phyloP scores from a whole-genome alignment of 306 rosid genomes.

The Hylodesmum podocarpum region DNA sequence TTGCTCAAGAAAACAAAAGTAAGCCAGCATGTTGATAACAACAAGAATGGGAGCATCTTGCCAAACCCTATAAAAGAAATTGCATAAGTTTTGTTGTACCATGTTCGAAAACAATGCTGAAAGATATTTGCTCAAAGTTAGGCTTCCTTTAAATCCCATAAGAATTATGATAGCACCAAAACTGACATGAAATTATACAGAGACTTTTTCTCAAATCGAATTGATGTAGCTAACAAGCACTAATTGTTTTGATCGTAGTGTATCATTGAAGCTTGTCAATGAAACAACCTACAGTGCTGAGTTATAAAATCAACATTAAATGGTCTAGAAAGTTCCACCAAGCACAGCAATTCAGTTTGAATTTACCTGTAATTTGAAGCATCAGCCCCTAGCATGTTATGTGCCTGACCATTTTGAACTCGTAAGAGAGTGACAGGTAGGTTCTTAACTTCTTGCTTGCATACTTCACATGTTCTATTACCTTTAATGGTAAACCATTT shows the following conservation, averaged over 20 bases:
- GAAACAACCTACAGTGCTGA: background rate
- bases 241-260: background rate
- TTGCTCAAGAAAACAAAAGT: slow-evolving; percentile 51
- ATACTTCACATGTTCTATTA: slow-evolving; percentile 79
- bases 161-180: background rate
- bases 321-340: background rate
- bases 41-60: slow-evolving; percentile 48
- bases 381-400: slow-evolving; percentile 39
- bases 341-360: background rate
- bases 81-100: slow-evolving; percentile 18
- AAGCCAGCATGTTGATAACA: slow-evolving; percentile 42
- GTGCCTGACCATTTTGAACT: slow-evolving; percentile 32
- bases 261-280: background rate
- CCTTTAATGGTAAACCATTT: slow-evolving; percentile 95
- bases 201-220: background rate
- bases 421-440: slow-evolving; percentile 72
- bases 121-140: background rate
- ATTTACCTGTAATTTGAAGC: slow-evolving; percentile 61
- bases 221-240: background rate
- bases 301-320: background rate
- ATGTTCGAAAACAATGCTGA: slow-evolving; percentile 23
- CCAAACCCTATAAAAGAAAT: slow-evolving; percentile 35
- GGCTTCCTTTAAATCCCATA: background rate
- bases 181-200: background rate
- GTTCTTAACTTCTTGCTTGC: slow-evolving; percentile 81